Evolutionary conservation across 202 grass and related monocot species (phyloP), one percentile per base, ranked within the genome.

Genomic region (Musa balbisiana): DNA sequence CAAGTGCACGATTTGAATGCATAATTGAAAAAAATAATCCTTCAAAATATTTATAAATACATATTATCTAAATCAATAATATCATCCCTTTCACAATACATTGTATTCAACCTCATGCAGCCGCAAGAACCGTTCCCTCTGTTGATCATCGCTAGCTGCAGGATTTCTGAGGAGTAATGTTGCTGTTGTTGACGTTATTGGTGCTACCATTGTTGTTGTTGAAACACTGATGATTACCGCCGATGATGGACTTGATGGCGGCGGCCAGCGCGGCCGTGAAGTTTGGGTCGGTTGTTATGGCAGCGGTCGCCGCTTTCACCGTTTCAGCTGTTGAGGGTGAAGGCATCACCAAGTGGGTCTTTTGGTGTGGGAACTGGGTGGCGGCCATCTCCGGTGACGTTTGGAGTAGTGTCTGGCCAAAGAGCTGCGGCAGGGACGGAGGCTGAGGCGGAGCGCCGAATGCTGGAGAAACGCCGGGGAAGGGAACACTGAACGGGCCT

Each of bases 361-460:
- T 88, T 3, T 14, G 86, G 64, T 68, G 82, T 15, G 69, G 72
- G 29, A 90, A 90, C 25, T 87, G 85, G 14, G 78, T 11, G 62
- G 64, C 50, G 15, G 27, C 77, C 5, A 63, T 64, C 16, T 86
- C 85, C 59, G 89, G 76, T 4, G 92, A 96, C 87, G 88, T 88
- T 53, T 96, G 92, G 85, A 90, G 88, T 29, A 88, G 25, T 21
- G 66, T 53, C 51, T 90, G 87, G 62, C 59, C 59, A 11, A 62
- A 49, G n/a, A 76, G 17, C 74, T 51, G n/a, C 11, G 56, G 43
- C 74, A 76, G 50, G 77, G 84, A 43, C 2, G 74, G 76, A 29
- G 16, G 85, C 82, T 54, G 88, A 58, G 53, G 50, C 72, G 50
- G 87, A 62, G 58, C 2, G 55, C 33, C 33, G 33, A 43, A 43